Conservation (phyloP, 1,139 yeast species). For the Kazachstania sp. region DNA sequence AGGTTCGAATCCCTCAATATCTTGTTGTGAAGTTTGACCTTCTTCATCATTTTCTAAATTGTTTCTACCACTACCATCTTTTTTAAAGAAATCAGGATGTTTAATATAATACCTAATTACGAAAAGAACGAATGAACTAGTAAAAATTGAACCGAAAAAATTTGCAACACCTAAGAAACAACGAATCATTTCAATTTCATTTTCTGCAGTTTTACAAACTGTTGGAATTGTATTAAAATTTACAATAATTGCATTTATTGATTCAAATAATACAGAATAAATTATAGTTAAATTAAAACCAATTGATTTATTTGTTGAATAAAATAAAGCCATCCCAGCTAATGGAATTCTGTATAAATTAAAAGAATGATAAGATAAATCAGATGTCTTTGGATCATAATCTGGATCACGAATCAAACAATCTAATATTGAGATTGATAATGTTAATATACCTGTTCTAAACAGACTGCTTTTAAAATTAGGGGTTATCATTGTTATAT, state of each 20-base stretch:
- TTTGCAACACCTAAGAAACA: slow-evolving; percentile 1
- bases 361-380: neutral
- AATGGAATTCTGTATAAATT: slow-evolving; percentile 3
- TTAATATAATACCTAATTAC: neutral
- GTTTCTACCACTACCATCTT: neutral
- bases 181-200: neutral
- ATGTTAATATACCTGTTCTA: neutral
- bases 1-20: neutral
- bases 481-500: neutral
- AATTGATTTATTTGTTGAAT: slow-evolving; percentile 1
- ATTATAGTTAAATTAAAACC: slow-evolving; percentile 1
- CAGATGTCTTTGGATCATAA: neutral
- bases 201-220: neutral
- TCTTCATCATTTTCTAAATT: neutral
- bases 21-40: neutral
- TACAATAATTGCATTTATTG: neutral
- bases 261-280: neutral
- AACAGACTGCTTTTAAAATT: slow-evolving; percentile 1
- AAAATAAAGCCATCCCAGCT: slow-evolving; percentile 3
- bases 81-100: neutral
- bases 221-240: slow-evolving; percentile 1
- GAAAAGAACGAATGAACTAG: neutral
- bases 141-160: slow-evolving; percentile 1
- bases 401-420: neutral
- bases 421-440: neutral